Conservation (phyloP, 2,329 filamentous ascomycete genomes). For the Seiridium unicorne region DNA sequence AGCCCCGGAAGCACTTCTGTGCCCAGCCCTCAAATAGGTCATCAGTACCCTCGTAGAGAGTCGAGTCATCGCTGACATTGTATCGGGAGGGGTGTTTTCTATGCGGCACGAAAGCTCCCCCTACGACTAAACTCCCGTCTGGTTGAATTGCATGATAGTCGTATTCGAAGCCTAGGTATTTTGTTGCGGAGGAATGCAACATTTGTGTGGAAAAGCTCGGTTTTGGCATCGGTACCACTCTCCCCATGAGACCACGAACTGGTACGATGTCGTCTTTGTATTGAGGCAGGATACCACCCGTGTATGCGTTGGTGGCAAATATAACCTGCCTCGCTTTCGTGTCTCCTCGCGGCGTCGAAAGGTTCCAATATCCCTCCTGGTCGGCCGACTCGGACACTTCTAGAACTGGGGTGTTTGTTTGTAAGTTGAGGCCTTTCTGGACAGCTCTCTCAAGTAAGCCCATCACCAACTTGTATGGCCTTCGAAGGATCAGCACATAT, state of each 20-base stretch:
- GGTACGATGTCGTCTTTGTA: constrained; percentile 6
- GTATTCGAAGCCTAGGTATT: constrained; percentile 11
- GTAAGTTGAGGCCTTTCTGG: constrained; percentile 5
- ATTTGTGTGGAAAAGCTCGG: constrained; percentile 7
- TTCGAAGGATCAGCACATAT: neutral
- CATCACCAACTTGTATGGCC: constrained; percentile 7
- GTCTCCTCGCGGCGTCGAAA: neutral
- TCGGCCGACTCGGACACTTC: neutral
- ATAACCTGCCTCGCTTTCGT: neutral
- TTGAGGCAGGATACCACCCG: constrained; percentile 4
- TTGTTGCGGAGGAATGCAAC: constrained; percentile 17
- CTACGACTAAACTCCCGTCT: constrained; percentile 41
- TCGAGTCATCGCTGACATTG: constrained; percentile 37
- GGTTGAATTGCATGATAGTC: constrained; percentile 38
- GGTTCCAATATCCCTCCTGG: neutral
- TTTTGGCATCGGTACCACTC: constrained; percentile 6
- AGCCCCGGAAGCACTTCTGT: constrained; percentile 42
- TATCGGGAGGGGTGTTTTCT: constrained; percentile 29
- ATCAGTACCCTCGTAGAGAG: constrained; percentile 35
- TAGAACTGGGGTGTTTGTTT: constrained; percentile 7
- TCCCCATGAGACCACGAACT: constrained; percentile 12
- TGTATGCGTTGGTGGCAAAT: constrained; percentile 11
- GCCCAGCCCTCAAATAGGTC: constrained; percentile 43
- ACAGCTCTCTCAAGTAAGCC: constrained; percentile 1
- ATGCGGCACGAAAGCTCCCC: constrained; percentile 37